phyloP scores from a whole-genome alignment of 2,329 filamentous ascomycete genomes.

The Xylariaceae sp. region DNA sequence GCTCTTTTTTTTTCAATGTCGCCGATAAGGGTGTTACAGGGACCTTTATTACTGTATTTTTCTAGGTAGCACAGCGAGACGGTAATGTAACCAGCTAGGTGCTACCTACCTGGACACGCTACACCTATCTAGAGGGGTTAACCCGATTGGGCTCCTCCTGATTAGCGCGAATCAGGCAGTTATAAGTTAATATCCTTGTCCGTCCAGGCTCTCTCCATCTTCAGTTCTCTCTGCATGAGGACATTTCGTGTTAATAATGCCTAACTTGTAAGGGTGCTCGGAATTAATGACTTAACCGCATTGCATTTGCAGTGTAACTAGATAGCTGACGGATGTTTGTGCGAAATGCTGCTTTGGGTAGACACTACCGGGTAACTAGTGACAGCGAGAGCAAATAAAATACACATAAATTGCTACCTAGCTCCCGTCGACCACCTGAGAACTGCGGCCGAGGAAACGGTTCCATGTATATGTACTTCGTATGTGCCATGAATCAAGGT shows the following conservation, averaged over 20 bases:
- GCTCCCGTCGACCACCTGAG: neutral
- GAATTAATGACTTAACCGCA: too few species aligned
- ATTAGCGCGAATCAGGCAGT: constrained; percentile 18
- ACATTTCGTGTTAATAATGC: too few species aligned
- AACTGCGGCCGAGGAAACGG: neutral
- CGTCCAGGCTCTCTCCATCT: neutral
- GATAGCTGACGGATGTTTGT: too few species aligned
- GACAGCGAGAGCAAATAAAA: neutral
- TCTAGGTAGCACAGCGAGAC: neutral
- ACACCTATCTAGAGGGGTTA: neutral
- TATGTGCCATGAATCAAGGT: constrained; percentile 7
- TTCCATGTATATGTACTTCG: too few species aligned
- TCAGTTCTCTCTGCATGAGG: too few species aligned
- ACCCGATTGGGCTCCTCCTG: constrained; percentile 2
- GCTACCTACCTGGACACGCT: neutral
- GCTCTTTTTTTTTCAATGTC: neutral
- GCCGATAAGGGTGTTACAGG: neutral
- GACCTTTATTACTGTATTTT: neutral
- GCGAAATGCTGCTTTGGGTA: too few species aligned
- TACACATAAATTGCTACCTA: too few species aligned
- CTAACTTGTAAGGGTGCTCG: too few species aligned
- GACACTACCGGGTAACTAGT: too few species aligned
- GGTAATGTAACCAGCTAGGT: neutral
- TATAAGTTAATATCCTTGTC: constrained; percentile 18
- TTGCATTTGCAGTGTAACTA: too few species aligned